Percentiles rank a stretch among this genome's conserved stretches.
These are phyloP conservation scores for Zoysia pacifica DNA, from an alignment of 176 grass and related monocot species.

Conservation along the genomic window DNA sequence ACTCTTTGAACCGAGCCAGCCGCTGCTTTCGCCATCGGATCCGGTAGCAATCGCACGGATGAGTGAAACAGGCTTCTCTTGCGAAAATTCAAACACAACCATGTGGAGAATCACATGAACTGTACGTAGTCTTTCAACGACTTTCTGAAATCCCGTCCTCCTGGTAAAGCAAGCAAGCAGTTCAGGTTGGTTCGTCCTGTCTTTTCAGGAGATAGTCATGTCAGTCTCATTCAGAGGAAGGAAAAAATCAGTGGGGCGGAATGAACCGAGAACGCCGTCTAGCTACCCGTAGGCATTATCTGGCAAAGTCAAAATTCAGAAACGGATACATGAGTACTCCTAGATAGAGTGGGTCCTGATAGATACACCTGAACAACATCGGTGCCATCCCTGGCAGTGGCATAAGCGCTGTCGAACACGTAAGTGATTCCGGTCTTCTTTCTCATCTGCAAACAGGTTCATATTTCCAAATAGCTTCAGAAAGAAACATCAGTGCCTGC, in stretches of 20 bases:
- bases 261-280: background rate
- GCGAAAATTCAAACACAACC: background rate
- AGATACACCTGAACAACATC: slow-evolving; percentile 36
- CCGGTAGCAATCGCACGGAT: slow-evolving; percentile 1
- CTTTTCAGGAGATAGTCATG: slow-evolving; percentile 21
- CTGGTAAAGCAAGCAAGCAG: slow-evolving; percentile 13
- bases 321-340: background rate
- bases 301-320: slow-evolving; percentile 27
- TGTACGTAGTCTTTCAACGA: slow-evolving; percentile 7
- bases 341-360: slow-evolving; percentile 20
- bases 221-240: slow-evolving; percentile 40
- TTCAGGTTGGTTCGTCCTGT: background rate
- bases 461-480: slow-evolving; percentile 14
- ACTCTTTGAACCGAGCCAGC: background rate
- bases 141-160: slow-evolving; percentile 25
- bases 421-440: slow-evolving; percentile 13
- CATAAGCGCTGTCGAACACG: slow-evolving; percentile 29
- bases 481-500: background rate
- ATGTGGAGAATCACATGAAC: background rate
- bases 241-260: slow-evolving; percentile 8
- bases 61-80: background rate
- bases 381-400: slow-evolving; percentile 18
- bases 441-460: background rate
- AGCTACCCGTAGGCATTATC: background rate
- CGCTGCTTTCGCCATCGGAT: slow-evolving; percentile 29